A percentile compares a stretch with the other conserved stretches of the same genome.
Conservation (phyloP, 2,329 filamentous ascomycete genomes). For the Curvularia lunata region DNA sequence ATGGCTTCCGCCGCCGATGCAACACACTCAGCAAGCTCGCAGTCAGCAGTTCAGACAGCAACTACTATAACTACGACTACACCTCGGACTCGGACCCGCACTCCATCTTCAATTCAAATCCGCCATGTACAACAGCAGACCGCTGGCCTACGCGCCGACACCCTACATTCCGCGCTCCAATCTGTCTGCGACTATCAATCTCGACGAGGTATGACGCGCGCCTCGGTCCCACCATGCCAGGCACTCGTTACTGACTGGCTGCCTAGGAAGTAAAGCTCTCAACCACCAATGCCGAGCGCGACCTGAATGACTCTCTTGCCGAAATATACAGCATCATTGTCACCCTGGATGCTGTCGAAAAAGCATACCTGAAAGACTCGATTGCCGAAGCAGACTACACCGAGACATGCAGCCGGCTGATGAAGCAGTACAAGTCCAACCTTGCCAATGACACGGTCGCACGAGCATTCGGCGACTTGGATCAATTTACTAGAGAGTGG, state of each 20-base stretch:
- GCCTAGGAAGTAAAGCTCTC: conserved; percentile 88
- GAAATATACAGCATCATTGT: conserved; percentile 98
- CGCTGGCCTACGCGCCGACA: conserved; percentile 83
- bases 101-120: neutral
- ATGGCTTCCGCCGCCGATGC: conserved; percentile 19
- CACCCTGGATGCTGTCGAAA: conserved; percentile 92
- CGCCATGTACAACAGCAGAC: conserved; percentile 59
- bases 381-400: conserved; percentile 92
- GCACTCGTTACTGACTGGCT: conserved; percentile 20
- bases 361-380: conserved; percentile 95
- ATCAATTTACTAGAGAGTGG: conserved; percentile 91
- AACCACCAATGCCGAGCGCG: conserved; percentile 83
- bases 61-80: neutral
- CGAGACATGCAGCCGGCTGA: conserved; percentile 88
- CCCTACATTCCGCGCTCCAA: conserved; percentile 87
- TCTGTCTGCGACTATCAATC: conserved; percentile 86
- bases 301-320: conserved; percentile 92
- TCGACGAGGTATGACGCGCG: conserved; percentile 73
- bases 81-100: neutral
- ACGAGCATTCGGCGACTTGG: conserved; percentile 83
- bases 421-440: conserved; percentile 97
- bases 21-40: conserved; percentile 16
- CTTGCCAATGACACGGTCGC: conserved; percentile 89
- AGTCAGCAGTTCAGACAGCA: neutral
- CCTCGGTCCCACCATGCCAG: neutral